These are phyloP conservation scores for Coemansia sp. DNA, from an alignment of 192 early-diverging fungal genomes.

Conservation along the genomic window DNA sequence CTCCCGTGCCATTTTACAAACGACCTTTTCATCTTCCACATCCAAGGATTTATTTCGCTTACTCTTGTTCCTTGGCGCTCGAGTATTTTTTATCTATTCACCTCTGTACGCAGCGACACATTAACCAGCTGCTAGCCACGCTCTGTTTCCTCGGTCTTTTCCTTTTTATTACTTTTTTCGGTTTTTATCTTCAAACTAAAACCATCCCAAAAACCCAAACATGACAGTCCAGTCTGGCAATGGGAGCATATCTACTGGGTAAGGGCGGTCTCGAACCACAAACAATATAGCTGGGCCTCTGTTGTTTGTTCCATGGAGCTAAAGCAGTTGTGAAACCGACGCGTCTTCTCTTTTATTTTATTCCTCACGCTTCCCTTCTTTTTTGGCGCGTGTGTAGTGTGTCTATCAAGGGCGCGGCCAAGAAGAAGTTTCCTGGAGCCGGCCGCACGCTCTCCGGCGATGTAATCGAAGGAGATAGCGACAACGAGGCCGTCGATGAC, in stretches of 20 bases:
- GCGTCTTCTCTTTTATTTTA: too few species aligned
- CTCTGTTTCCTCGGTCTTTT: background rate
- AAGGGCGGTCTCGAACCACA: background rate
- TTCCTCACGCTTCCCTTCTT: background rate
- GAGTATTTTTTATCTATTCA: background rate
- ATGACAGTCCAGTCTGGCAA: constrained; percentile 2
- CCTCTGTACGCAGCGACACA: background rate
- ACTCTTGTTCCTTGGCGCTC: background rate
- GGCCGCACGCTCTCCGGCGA: constrained; percentile 24
- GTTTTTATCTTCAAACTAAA: background rate
- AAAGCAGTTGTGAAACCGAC: background rate
- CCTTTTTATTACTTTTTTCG: background rate
- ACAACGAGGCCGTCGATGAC: constrained; percentile 3
- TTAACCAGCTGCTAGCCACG: background rate
- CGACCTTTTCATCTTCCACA: too few species aligned
- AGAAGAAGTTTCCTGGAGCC: constrained; percentile 35
- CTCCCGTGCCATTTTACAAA: too few species aligned
- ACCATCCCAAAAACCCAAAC: background rate
- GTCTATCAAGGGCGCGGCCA: constrained; percentile 21
- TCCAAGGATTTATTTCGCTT: too few species aligned
- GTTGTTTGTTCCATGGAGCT: background rate
- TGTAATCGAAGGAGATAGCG: background rate
- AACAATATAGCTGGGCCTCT: background rate
- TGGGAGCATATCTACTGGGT: background rate
- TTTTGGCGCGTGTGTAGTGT: background rate